A percentile compares a stretch with the other conserved stretches of the same genome.
Evolutionary conservation across 1,284 basidiomycete species (phyloP).

Genomic region (Austroboletus niveus): DNA sequence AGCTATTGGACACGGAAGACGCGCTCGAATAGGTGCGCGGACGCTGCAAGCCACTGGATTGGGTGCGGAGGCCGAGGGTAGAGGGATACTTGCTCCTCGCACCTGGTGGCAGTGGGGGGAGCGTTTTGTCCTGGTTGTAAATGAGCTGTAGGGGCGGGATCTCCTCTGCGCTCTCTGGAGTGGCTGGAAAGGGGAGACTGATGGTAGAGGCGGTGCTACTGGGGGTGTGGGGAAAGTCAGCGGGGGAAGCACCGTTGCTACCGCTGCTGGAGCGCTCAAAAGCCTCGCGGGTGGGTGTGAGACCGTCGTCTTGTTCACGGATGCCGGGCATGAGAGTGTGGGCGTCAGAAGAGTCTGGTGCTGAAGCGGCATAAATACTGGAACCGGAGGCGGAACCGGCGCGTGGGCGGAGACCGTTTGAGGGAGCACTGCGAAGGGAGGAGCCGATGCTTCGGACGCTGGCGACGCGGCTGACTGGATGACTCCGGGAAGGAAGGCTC

Average conservation of each 20-base stretch:
- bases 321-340: slow-evolving; percentile 27
- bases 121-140: slow-evolving; percentile 26
- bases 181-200: slow-evolving; percentile 45
- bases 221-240: slow-evolving; percentile 32
- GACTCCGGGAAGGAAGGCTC: slow-evolving; percentile 26
- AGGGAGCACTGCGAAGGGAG: slow-evolving; percentile 6
- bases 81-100: slow-evolving; percentile 20
- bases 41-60: slow-evolving; percentile 14
- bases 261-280: slow-evolving; percentile 28
- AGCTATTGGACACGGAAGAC: slow-evolving; percentile 29
- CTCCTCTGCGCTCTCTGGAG: slow-evolving; percentile 36
- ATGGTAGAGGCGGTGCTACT: slow-evolving; percentile 39
- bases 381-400: slow-evolving; percentile 20
- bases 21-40: slow-evolving; percentile 27
- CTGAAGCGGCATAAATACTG: slow-evolving; percentile 16
- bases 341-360: slow-evolving; percentile 8
- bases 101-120: slow-evolving; percentile 26
- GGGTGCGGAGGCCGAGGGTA: slow-evolving; percentile 14
- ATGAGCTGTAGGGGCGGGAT: slow-evolving; percentile 1
- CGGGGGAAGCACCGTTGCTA: slow-evolving; percentile 19
- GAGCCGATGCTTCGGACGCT: slow-evolving; percentile 26
- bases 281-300: slow-evolving; percentile 28
- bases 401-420: slow-evolving; percentile 8
- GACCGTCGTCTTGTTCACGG: slow-evolving; percentile 29
- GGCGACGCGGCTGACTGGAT: slow-evolving; percentile 21